phyloP scores from a whole-genome alignment of 129 eudicot species.

The Artemisia tridentata region DNA sequence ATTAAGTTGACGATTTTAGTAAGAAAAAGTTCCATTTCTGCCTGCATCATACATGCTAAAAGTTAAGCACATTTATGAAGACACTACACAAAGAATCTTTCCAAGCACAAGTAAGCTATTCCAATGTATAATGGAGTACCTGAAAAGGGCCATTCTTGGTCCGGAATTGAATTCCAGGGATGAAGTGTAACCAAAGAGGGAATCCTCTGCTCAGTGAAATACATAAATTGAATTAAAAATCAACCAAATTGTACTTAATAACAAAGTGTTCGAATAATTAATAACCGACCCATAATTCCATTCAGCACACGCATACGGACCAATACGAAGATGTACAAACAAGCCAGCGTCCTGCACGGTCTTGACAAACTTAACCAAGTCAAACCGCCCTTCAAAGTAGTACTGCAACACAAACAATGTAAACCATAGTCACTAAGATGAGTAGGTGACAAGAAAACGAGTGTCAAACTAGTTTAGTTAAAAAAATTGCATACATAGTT shows the following conservation, averaged over 20 bases:
- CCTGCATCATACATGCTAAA: slow-evolving; percentile 37
- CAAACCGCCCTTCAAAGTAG: slow-evolving; percentile 73
- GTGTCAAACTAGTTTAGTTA: too few species aligned
- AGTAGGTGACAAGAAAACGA: too few species aligned
- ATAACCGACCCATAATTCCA: slow-evolving; percentile 76
- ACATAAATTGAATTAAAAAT: slow-evolving; percentile 14
- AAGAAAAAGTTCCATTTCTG: slow-evolving; percentile 70
- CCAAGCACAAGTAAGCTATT: not conserved
- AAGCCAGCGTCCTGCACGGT: slow-evolving; percentile 75
- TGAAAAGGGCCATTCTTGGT: slow-evolving; percentile 62
- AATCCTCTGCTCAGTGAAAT: slow-evolving; percentile 56
- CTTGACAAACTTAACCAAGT: slow-evolving; percentile 69
- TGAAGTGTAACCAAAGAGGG: slow-evolving; percentile 82
- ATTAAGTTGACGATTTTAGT: slow-evolving; percentile 65
- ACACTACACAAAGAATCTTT: not conserved
- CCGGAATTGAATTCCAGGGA: slow-evolving; percentile 78
- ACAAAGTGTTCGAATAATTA: not conserved
- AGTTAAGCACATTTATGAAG: not conserved
- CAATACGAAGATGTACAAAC: slow-evolving; percentile 74
- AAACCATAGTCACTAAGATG: not conserved
- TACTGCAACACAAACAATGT: slow-evolving; percentile 40
- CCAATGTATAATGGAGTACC: slow-evolving; percentile 37
- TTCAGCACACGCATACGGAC: slow-evolving; percentile 88
- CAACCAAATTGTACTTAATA: slow-evolving; percentile 4
- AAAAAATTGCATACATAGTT: not conserved